A percentile compares a stretch with the other conserved stretches of the same genome.
These are phyloP conservation scores for Hypoxylon sp. DNA, from an alignment of 2,329 filamentous ascomycete genomes.

Conservation along the genomic window DNA sequence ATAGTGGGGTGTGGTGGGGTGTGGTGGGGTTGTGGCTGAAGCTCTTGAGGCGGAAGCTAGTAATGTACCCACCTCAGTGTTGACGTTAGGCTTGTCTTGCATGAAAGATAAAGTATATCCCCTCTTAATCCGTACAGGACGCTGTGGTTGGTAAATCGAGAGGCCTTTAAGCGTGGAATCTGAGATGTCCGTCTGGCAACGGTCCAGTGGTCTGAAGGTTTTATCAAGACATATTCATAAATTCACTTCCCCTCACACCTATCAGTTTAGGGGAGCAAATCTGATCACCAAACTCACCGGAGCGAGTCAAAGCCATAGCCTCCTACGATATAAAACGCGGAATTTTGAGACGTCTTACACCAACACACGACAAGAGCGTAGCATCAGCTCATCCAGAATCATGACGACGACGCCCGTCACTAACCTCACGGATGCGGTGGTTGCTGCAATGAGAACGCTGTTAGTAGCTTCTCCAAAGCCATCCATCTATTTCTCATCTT, in stretches of 20 bases:
- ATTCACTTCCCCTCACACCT: neutral
- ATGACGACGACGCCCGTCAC: constrained; percentile 46
- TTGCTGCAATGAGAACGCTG: constrained; percentile 84
- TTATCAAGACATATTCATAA: constrained; percentile 17
- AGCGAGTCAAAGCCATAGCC: neutral
- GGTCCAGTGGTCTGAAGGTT: constrained; percentile 15
- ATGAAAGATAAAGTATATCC: constrained; percentile 25
- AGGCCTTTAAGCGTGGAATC: neutral
- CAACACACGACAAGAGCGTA: constrained; percentile 9
- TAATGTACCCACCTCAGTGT: neutral
- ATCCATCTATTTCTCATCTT: neutral
- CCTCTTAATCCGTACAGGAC: neutral
- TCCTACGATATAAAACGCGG: neutral
- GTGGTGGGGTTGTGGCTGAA: constrained; percentile 32
- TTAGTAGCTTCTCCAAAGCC: constrained; percentile 61
- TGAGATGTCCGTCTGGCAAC: constrained; percentile 29
- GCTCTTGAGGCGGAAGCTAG: constrained; percentile 35
- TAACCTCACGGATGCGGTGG: constrained; percentile 72
- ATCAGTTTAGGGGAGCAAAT: constrained; percentile 1
- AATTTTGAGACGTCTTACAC: neutral
- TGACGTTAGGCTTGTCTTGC: constrained; percentile 1
- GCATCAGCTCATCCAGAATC: constrained; percentile 33
- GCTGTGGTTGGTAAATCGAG: neutral
- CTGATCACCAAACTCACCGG: neutral
- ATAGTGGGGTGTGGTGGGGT: constrained; percentile 23